Conservation (phyloP, 2,329 filamentous ascomycete genomes). For the Penicillium sp. region DNA sequence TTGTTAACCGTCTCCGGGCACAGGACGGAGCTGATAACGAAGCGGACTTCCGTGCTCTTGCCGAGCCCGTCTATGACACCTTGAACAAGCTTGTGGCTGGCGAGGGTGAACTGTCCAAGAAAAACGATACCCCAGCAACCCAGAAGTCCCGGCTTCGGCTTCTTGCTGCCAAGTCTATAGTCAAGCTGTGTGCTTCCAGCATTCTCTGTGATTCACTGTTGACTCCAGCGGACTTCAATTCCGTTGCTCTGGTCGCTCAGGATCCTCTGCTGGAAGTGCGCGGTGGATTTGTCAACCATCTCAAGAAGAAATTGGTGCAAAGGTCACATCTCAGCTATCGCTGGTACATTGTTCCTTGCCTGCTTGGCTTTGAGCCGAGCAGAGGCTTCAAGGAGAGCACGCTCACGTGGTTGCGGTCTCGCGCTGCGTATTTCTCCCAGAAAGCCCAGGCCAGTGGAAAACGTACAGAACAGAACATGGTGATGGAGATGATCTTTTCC, state of each 20-base stretch:
- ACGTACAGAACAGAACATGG: conserved; percentile 54
- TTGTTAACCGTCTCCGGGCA: conserved; percentile 80
- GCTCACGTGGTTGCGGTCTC: conserved; percentile 84
- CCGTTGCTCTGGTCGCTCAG: conserved; percentile 76
- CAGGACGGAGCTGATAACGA: conserved; percentile 50
- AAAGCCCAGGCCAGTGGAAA: conserved; percentile 38
- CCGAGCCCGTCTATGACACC: conserved; percentile 71
- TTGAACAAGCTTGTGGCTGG: conserved; percentile 72
- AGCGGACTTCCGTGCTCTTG: conserved; percentile 50
- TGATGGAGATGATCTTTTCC: conserved; percentile 78
- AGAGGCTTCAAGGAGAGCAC: conserved; percentile 69
- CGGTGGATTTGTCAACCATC: conserved; percentile 72
- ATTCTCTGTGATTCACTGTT: conserved; percentile 71
- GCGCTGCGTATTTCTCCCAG: conserved; percentile 64
- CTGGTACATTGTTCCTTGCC: conserved; percentile 86
- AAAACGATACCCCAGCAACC: conserved; percentile 68
- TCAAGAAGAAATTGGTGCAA: conserved; percentile 67
- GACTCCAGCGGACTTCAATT: conserved; percentile 72
- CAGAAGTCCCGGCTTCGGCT: conserved; percentile 82
- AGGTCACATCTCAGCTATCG: conserved; percentile 71
- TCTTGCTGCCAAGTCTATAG: conserved; percentile 71
- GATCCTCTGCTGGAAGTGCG: conserved; percentile 73
- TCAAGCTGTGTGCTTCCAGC: conserved; percentile 80
- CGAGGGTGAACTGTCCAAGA: conserved; percentile 77
- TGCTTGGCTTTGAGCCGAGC: conserved; percentile 86